A percentile compares a stretch with the other conserved stretches of the same genome.
Conservation (phyloP, 2,329 filamentous ascomycete genomes). For the Trichoderma arundinaceum region DNA sequence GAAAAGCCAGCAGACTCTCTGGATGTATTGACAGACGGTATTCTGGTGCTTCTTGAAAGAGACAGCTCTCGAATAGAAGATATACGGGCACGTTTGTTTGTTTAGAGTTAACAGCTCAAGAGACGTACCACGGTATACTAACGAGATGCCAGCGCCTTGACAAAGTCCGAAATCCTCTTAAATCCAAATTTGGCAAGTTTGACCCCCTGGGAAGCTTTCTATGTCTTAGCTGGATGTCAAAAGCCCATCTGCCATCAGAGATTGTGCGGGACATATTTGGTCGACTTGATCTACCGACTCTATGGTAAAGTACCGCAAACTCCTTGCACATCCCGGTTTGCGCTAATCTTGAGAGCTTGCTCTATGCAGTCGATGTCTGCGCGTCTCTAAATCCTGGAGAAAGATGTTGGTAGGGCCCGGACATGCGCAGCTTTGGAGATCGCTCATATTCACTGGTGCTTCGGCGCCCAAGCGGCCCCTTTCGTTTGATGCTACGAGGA, state of each 20-base stretch:
- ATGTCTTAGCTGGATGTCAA: constrained; percentile 19
- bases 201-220: constrained; percentile 43
- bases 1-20: constrained; percentile 49
- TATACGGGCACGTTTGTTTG: constrained; percentile 8
- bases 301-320: constrained; percentile 38
- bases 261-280: constrained; percentile 46
- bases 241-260: constrained; percentile 43
- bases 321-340: too few species aligned
- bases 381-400: constrained; percentile 45
- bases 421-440: constrained; percentile 43
- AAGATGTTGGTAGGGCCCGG: constrained; percentile 40
- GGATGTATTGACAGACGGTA: constrained; percentile 49
- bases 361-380: constrained; percentile 40
- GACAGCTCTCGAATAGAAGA: constrained; percentile 1
- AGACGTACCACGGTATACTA: background rate
- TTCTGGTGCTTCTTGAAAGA: constrained; percentile 42
- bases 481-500: constrained; percentile 37
- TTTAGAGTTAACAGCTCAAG: background rate
- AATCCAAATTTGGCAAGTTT: constrained; percentile 42
- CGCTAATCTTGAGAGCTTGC: background rate
- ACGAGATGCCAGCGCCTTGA: constrained; percentile 42
- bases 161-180: constrained; percentile 44
- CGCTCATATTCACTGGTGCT: constrained; percentile 40
- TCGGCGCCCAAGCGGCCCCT: constrained; percentile 36
- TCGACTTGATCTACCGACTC: constrained; percentile 43